A percentile compares a stretch with the other conserved stretches of the same genome.
Conservation (phyloP, 176 grass and related monocot genomes). For the Carex myosuroides region DNA sequence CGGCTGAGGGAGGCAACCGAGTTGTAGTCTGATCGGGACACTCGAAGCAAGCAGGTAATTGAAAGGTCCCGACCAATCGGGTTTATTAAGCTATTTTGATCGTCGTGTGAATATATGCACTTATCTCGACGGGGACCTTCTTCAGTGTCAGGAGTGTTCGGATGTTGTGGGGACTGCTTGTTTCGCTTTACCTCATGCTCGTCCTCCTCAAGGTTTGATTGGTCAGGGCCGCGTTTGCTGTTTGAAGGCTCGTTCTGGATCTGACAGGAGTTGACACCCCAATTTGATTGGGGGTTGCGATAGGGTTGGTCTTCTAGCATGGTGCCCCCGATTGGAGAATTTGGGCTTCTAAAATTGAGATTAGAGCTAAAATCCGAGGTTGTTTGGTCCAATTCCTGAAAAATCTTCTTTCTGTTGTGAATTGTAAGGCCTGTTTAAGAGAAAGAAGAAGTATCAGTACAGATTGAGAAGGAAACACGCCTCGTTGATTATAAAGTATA, state of each 20-base stretch:
- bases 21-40: constrained; percentile 81
- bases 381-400: constrained; percentile 3
- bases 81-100: constrained; percentile 47
- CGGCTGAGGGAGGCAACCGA: constrained; percentile 61
- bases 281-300: constrained; percentile 45
- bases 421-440: constrained; percentile 17
- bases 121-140: constrained; percentile 29
- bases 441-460: constrained; percentile 7
- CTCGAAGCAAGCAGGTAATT: constrained; percentile 63
- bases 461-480: not conserved
- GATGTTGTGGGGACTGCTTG: constrained; percentile 68
- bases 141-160: constrained; percentile 62
- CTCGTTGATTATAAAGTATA: not conserved
- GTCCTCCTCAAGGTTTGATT: constrained; percentile 29
- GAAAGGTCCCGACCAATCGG: constrained; percentile 65
- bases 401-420: constrained; percentile 29
- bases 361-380: not conserved
- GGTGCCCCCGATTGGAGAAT: constrained; percentile 9
- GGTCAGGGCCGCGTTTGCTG: constrained; percentile 45
- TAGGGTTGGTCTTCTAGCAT: constrained; percentile 76
- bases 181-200: constrained; percentile 50
- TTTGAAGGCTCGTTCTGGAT: constrained; percentile 40
- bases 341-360: not conserved
- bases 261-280: constrained; percentile 47
- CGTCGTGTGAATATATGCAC: constrained; percentile 12